Evolutionary conservation across 179 eudicot genomes (phyloP), one percentile per base, ranked within the genome.

Genomic region (Beta macrorhiza): DNA sequence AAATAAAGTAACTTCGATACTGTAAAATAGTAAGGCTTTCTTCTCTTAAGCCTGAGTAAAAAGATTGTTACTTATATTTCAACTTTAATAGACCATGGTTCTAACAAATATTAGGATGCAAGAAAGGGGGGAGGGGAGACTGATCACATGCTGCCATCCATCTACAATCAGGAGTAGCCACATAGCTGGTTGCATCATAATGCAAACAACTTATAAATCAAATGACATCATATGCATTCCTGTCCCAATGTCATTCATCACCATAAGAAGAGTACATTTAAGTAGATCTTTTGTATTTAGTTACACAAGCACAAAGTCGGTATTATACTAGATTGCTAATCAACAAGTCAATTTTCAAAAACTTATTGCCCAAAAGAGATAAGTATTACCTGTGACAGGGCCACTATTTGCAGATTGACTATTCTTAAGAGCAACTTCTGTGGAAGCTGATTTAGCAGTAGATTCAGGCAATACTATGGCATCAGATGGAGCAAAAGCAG

Each of bases 401-500:
- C 81, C 84, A 58, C 61, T 87, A 65, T 84, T 83, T 59, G 64
- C 80, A 32, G 58, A 6, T n/a, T 74, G 82, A 25, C 63, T 81
- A 72, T 82, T 87, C 52, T 77, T 86, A 63, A 53, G 81, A 82
- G 88, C 70, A 55, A 52, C 82, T 77, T 79, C 88, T 5, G 79
- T 75, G 37, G 92, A 73, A 82, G 85, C 89, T 59, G 83, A 80
- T 75, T 85, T 87, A 73, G 65, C 90, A 65, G 84, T 85, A 81
- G 81, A 58, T 70, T 91, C 90, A 58, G 88, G 83, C 69, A 86
- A 80, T 72, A 81, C 79, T 55, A 80, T 52, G 52, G 91, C 87
- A 84, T 89, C 92, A 64, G 98, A 91, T 67, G 99, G 99, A 77
- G 92, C 96, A 83, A 93, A 86, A 64, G 84, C 55, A 59, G 98